Evolutionary conservation across 768 basidiomycete genomes (phyloP).

Genomic region (Lentinula aciculospora): DNA sequence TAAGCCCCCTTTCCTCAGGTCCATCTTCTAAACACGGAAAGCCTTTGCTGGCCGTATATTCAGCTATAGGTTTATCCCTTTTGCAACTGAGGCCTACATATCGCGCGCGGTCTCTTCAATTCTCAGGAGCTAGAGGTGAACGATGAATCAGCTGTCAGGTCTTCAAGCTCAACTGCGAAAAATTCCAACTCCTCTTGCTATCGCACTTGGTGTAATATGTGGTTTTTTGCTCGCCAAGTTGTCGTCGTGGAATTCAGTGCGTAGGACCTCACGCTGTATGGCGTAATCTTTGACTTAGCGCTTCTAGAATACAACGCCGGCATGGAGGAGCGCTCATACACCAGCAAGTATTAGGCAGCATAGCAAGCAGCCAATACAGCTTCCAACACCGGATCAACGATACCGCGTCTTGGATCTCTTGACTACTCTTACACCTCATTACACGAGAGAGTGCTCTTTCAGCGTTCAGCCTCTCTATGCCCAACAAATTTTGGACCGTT

Average conservation of each 20-base stretch:
- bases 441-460: conserved; percentile 90
- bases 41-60: background rate
- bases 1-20: background rate
- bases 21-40: background rate
- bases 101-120: background rate
- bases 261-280: background rate
- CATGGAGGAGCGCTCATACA: conserved; percentile 52
- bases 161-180: conserved; percentile 29
- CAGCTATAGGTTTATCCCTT: background rate
- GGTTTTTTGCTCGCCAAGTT: conserved; percentile 54
- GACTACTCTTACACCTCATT: conserved; percentile 81
- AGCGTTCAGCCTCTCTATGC: conserved; percentile 79
- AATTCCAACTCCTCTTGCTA: conserved; percentile 48
- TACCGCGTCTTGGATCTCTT: conserved; percentile 82
- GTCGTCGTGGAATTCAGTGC: conserved; percentile 40
- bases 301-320: conserved; percentile 27
- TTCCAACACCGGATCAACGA: conserved; percentile 83
- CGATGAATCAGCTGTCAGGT: background rate
- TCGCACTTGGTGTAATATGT: conserved; percentile 56
- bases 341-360: conserved; percentile 46
- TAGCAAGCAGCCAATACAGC: conserved; percentile 56
- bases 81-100: background rate
- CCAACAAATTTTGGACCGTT: conserved; percentile 82
- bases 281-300: background rate
- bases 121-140: background rate